These are phyloP conservation scores for Microcera coccophila DNA, from an alignment of 2,329 filamentous ascomycete genomes.

Conservation along the genomic window DNA sequence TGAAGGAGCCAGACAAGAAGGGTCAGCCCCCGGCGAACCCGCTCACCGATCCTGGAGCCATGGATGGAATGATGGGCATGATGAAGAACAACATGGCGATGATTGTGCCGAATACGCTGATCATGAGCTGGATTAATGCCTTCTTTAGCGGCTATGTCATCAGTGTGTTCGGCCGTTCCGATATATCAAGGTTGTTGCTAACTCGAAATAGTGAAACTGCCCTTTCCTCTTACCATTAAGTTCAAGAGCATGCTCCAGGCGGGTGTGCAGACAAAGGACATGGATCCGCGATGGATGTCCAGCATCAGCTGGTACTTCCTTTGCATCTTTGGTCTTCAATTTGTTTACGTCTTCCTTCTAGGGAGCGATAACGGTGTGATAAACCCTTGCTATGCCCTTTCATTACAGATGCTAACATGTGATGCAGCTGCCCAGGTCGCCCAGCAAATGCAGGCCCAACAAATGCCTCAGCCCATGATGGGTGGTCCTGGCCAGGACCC, in stretches of 20 bases:
- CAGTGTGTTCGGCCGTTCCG: conserved; percentile 51
- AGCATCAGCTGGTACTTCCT: conserved; percentile 99
- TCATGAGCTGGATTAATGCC: conserved; percentile 99
- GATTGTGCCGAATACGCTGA: conserved; percentile 98
- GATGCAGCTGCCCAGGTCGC: conserved; percentile 86
- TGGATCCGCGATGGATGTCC: conserved; percentile 98
- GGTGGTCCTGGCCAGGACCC: conserved; percentile 92
- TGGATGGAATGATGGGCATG: conserved; percentile 99
- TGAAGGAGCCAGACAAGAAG: conserved; percentile 82
- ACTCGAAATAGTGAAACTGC: conserved; percentile 72
- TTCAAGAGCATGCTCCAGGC: conserved; percentile 99
- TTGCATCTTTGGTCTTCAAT: conserved; percentile 92
- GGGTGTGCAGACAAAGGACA: conserved; percentile 88
- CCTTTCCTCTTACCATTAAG: conserved; percentile 94
- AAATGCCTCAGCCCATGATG: conserved; percentile 57
- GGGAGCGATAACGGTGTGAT: conserved; percentile 89
- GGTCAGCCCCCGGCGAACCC: conserved; percentile 89
- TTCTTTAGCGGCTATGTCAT: conserved; percentile 99
- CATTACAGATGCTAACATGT: too few species aligned
- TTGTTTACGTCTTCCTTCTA: conserved; percentile 94
- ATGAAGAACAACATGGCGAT: conserved; percentile 99
- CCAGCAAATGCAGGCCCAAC: conserved; percentile 77
- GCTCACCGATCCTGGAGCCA: conserved; percentile 89
- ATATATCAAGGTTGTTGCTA: conserved; percentile 8
- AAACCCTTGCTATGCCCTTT: too few species aligned